Evolutionary conservation across 2,329 filamentous ascomycete species (phyloP).

Genomic region (Clarireedia hainanense): DNA sequence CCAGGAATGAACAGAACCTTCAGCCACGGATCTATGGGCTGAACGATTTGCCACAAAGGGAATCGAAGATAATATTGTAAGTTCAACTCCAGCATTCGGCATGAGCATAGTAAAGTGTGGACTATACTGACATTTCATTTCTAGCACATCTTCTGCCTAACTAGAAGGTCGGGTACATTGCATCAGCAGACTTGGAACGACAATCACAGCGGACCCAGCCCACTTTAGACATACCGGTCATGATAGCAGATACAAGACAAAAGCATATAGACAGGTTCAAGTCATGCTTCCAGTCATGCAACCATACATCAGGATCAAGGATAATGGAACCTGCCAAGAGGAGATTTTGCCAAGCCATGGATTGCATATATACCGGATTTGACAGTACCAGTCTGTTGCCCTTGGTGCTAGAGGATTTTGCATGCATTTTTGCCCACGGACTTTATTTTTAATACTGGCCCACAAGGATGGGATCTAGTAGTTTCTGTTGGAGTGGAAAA

Average conservation of each 20-base stretch:
- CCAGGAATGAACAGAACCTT: constrained; percentile 14
- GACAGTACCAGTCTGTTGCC: constrained; percentile 1
- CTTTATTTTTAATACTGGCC: background rate
- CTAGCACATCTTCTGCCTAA: background rate
- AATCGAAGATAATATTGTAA: constrained; percentile 15
- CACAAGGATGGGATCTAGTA: background rate
- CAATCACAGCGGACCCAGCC: constrained; percentile 4
- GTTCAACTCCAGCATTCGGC: background rate
- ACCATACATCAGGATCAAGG: background rate
- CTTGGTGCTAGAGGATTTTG: background rate
- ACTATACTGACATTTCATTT: background rate
- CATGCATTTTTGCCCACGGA: background rate
- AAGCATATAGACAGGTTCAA: constrained; percentile 1
- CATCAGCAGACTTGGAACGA: background rate
- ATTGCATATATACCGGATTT: background rate
- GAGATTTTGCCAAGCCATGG: background rate
- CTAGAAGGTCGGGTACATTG: background rate
- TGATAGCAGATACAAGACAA: background rate
- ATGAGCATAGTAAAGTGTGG: too few species aligned
- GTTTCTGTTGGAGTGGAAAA: background rate
- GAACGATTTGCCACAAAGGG: constrained; percentile 13
- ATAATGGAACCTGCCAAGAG: background rate
- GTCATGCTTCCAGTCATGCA: constrained; percentile 12
- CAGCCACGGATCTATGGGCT: constrained; percentile 19
- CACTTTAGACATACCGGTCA: background rate